Conservation (phyloP, 768 basidiomycete genomes). For the Pleurotus tuoliensis region DNA sequence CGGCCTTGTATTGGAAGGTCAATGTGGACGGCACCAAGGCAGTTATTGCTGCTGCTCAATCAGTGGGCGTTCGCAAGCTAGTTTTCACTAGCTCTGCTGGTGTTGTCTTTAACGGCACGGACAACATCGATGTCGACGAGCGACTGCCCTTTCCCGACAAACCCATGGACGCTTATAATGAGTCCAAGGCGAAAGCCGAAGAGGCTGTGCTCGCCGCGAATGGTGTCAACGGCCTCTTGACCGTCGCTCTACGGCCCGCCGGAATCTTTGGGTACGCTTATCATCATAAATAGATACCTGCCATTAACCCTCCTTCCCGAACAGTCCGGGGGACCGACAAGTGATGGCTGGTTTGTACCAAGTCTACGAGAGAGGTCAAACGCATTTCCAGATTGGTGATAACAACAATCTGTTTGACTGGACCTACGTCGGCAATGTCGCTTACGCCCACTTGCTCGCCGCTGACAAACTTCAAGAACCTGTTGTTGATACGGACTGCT, state of each 20-base stretch:
- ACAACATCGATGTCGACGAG: constrained; percentile 87
- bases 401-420: constrained; percentile 94
- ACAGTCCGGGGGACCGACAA: constrained; percentile 89
- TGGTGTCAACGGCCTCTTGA: constrained; percentile 76
- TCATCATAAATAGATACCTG: not conserved
- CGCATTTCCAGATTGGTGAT: constrained; percentile 89
- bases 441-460: constrained; percentile 89
- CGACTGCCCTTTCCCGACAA: constrained; percentile 69
- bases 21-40: constrained; percentile 90
- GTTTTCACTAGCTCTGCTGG: constrained; percentile 95
- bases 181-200: constrained; percentile 90
- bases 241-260: constrained; percentile 87
- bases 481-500: constrained; percentile 35
- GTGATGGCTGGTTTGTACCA: constrained; percentile 74
- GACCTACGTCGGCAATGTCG: constrained; percentile 96
- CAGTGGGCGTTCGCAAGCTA: constrained; percentile 72
- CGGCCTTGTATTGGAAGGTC: constrained; percentile 82
- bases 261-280: constrained; percentile 88
- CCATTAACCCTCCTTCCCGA: constrained; percentile 1
- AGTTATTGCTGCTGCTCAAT: constrained; percentile 77
- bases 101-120: constrained; percentile 79
- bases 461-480: constrained; percentile 75
- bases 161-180: constrained; percentile 88
- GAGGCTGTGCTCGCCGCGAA: constrained; percentile 81
- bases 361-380: constrained; percentile 78